phyloP scores from a whole-genome alignment of 495 filamentous ascomycete genomes.

The Xylaria venustula region DNA sequence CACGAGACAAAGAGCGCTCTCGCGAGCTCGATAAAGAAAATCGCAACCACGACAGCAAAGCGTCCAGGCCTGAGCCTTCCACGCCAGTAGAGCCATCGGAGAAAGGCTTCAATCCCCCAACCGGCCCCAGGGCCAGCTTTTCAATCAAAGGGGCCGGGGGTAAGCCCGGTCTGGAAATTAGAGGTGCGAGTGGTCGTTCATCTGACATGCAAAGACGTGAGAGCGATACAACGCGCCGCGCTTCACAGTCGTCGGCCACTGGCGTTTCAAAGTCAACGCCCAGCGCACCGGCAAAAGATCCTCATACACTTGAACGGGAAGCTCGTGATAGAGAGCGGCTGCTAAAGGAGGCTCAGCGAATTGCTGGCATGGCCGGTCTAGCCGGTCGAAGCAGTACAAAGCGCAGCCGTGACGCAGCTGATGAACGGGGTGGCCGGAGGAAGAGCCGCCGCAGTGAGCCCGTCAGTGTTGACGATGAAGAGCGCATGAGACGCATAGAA shows the following conservation, averaged over 20 bases:
- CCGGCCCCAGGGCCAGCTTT: constrained; percentile 37
- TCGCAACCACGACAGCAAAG: constrained; percentile 53
- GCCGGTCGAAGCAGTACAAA: constrained; percentile 30
- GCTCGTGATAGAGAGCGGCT: constrained; percentile 72
- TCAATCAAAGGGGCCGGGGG: constrained; percentile 37
- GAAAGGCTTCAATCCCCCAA: constrained; percentile 38
- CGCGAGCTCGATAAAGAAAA: constrained; percentile 43
- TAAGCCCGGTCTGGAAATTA: constrained; percentile 36
- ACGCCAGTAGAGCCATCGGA: constrained; percentile 42
- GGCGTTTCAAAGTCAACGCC: constrained; percentile 30
- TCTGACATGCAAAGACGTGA: constrained; percentile 24
- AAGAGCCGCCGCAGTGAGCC: constrained; percentile 46
- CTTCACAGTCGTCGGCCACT: constrained; percentile 40
- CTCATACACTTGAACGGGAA: constrained; percentile 74
- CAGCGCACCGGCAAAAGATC: constrained; percentile 46
- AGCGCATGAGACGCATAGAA: constrained; percentile 54
- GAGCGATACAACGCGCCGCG: constrained; percentile 30
- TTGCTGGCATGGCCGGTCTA: constrained; percentile 48
- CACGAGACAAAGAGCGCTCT: constrained; percentile 43
- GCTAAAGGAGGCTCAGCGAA: constrained; percentile 73
- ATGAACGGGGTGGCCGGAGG: constrained; percentile 40
- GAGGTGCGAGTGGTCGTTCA: constrained; percentile 30
- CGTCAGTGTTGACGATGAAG: constrained; percentile 41
- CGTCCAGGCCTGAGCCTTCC: constrained; percentile 29
- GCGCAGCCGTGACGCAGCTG: constrained; percentile 42